These are phyloP conservation scores for Thielaviopsis cerberus DNA, from an alignment of 2,329 filamentous ascomycete genomes.

Conservation along the genomic window DNA sequence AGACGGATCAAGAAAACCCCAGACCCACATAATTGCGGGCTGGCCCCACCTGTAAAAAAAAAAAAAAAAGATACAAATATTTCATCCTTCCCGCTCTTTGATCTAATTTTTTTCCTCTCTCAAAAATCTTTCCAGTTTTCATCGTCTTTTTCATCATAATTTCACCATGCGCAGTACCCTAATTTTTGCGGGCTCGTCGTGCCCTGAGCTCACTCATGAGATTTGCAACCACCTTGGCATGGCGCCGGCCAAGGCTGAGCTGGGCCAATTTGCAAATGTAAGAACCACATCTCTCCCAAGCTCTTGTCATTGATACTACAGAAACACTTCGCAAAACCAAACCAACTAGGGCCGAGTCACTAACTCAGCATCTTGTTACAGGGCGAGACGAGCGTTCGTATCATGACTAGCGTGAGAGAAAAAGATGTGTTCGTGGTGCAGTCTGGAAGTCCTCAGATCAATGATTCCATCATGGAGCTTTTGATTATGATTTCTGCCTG, in stretches of 20 bases:
- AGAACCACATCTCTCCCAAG: constrained; percentile 15
- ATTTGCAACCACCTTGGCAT: constrained; percentile 53
- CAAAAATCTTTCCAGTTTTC: constrained; percentile 5
- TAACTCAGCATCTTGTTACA: constrained; percentile 18
- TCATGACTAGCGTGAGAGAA: constrained; percentile 65
- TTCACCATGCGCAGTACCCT: constrained; percentile 42
- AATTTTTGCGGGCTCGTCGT: constrained; percentile 50
- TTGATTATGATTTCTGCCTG: constrained; percentile 98
- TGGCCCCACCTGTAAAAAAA: background rate
- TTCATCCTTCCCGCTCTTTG: constrained; percentile 8
- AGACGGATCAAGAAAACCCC: background rate
- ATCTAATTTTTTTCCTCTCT: constrained; percentile 13
- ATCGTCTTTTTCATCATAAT: background rate
- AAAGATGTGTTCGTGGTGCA: constrained; percentile 99
- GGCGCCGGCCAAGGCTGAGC: constrained; percentile 43
- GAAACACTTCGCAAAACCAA: constrained; percentile 6
- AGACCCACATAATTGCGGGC: constrained; percentile 15
- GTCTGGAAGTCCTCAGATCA: constrained; percentile 87
- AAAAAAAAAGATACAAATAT: constrained; percentile 3
- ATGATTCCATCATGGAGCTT: constrained; percentile 97
- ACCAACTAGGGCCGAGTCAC: constrained; percentile 11
- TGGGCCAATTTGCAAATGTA: constrained; percentile 54
- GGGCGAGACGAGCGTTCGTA: constrained; percentile 53
- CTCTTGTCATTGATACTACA: background rate
- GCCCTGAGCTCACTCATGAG: constrained; percentile 43